Evolutionary conservation across 441 rosid genomes (phyloP), one percentile per base, ranked within the genome.

Genomic region (Syzygium syzygioides): DNA sequence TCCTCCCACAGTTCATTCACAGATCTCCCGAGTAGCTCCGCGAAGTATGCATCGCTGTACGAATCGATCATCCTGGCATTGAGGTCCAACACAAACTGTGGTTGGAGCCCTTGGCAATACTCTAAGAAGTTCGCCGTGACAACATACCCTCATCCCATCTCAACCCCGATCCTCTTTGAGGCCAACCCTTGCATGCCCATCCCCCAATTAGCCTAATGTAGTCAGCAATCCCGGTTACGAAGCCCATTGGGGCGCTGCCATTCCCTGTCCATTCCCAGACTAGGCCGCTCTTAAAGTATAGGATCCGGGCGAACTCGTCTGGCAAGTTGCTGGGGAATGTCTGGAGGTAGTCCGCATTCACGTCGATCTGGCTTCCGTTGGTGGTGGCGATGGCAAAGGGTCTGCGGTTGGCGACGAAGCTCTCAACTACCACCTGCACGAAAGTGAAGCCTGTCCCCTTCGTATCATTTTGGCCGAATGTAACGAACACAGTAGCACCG

Each of bases 401-500:
- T 56, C 12, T 56, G 26, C 28, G 12, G 4, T 56, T 11, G 5
- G 28, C n/a, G 62, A 57, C 26, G 14, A 57, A 57, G n/a, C n/a
- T 57, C 26, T 57, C 62, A 57, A 57, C 0, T 10, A 57, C 62
- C 62, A 57, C 62, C 14, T 57, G 25, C 62, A 25, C 62, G 26
- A 11, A 25, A 57, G 62, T 13, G 62, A 9, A 57, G n/a, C n/a
- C 5, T 1, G 14, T 10, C n/a, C 62, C 62, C n/a, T 25, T 1
- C 62, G 62, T 25, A 57, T 57, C 5, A n/a, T 25, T 57, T 25
- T 57, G 62, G 62, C 14, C n/a, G 12, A 57, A 57, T 57, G n/a
- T 57, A n/a, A 57, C 14, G 14, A 57, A 57, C n/a, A n/a, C 0
- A 6, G n/a, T 0, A 0, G 12, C n/a, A 57, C n/a, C 62, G 11